Conservation (phyloP, 2,329 filamentous ascomycete genomes). For the Colletotrichum gigasporum region DNA sequence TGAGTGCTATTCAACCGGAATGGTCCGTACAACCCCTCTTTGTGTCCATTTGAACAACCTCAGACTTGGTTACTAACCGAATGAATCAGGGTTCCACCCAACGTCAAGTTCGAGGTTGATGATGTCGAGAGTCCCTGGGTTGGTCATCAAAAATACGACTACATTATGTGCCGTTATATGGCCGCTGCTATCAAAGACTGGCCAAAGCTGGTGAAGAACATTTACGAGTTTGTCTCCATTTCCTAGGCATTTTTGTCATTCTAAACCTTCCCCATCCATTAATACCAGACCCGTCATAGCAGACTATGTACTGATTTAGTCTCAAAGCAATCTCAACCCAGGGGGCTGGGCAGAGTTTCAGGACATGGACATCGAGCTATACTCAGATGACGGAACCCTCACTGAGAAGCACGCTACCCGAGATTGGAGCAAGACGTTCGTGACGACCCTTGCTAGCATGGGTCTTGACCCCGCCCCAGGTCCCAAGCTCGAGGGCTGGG, state of each 20-base stretch:
- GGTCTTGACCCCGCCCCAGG: slow-evolving; percentile 31
- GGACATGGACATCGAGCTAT: slow-evolving; percentile 31
- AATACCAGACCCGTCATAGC: too few species aligned
- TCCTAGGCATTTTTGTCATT: too few species aligned
- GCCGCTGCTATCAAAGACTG: slow-evolving; percentile 43
- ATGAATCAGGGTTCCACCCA: slow-evolving; percentile 39
- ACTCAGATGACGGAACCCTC: slow-evolving; percentile 36
- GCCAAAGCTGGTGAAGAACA: slow-evolving; percentile 35
- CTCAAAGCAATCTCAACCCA: too few species aligned
- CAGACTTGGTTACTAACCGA: too few species aligned
- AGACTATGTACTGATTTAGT: too few species aligned
- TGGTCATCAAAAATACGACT: slow-evolving; percentile 39
- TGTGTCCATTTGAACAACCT: too few species aligned
- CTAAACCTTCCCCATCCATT: neutral
- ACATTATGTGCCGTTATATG: slow-evolving; percentile 47
- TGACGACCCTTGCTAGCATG: slow-evolving; percentile 40
- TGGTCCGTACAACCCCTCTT: too few species aligned
- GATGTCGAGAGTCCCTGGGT: slow-evolving; percentile 42
- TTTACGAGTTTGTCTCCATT: slow-evolving; percentile 37
- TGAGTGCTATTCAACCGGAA: slow-evolving; percentile 41
- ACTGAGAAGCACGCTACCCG: slow-evolving; percentile 9
- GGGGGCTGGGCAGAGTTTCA: slow-evolving; percentile 37
- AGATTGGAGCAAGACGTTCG: slow-evolving; percentile 32
- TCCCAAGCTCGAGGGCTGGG: slow-evolving; percentile 36
- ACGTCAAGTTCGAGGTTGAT: slow-evolving; percentile 48